phyloP scores from a whole-genome alignment of 768 basidiomycete species.

The Pisolithus tinctorius region DNA sequence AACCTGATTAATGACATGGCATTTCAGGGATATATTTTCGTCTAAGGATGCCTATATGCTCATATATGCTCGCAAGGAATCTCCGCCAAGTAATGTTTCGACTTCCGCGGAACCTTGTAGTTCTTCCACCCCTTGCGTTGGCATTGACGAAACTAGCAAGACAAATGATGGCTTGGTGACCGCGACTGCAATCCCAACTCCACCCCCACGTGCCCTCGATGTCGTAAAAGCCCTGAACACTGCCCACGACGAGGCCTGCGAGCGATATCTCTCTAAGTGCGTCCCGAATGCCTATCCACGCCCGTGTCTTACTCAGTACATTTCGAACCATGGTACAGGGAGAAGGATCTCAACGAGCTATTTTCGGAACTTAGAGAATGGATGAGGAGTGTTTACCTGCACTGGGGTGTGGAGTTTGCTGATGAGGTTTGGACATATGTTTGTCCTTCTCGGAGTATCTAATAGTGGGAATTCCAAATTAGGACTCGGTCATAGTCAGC shows the following conservation, averaged over 20 bases:
- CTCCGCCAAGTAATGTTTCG: conserved; percentile 3
- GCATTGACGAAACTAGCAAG: conserved; percentile 6
- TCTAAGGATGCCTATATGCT: conserved; percentile 96
- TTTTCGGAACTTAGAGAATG: conserved; percentile 48
- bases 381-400: conserved; percentile 54
- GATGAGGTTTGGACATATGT: conserved; percentile 37
- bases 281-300: conserved; percentile 7
- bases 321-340: conserved; percentile 27
- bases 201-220: conserved; percentile 49
- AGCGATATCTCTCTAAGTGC: conserved; percentile 41
- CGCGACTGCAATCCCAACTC: conserved; percentile 26
- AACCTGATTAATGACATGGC: conserved; percentile 7
- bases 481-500: conserved; percentile 57
- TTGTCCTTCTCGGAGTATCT: neutral
- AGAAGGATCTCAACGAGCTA: conserved; percentile 30
- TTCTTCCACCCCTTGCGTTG: conserved; percentile 7
- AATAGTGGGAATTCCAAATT: neutral
- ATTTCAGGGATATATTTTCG: conserved; percentile 40
- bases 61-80: conserved; percentile 60
- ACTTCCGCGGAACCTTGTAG: conserved; percentile 10
- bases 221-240: conserved; percentile 51
- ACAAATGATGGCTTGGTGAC: neutral
- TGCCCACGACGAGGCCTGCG: conserved; percentile 48
- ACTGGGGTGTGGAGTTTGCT: conserved; percentile 48
- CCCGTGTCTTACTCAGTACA: too few relatives aligned